Percentiles rank a stretch among this genome's conserved stretches.
Evolutionary conservation across 306 rosid species (phyloP).

Genomic region (Trichosanthes cucumerina): DNA sequence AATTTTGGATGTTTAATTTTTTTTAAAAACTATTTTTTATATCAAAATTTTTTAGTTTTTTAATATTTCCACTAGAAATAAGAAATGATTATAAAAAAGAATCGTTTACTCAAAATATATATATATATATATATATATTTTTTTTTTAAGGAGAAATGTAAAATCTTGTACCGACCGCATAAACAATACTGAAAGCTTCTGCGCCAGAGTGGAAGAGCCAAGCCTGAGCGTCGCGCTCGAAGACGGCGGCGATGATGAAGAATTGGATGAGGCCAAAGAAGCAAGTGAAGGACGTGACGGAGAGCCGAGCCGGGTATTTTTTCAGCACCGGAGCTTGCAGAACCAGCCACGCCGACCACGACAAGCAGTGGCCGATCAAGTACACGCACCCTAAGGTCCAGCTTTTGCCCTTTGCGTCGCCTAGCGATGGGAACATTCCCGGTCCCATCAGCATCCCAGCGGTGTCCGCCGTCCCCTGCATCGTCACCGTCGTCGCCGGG

Average conservation of each 20-base stretch:
- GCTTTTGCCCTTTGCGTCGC: conserved; percentile 70
- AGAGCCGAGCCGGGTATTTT: conserved; percentile 94
- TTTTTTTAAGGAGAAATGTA: too few relatives aligned
- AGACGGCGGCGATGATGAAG: conserved; percentile 42
- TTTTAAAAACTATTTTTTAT: too few relatives aligned
- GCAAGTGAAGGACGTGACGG: conserved; percentile 87
- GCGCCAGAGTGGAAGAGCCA: conserved; percentile 74
- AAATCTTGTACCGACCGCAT: conserved; percentile 46
- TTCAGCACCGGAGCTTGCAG: conserved; percentile 82
- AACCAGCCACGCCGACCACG: conserved; percentile 97
- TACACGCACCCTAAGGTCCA: conserved; percentile 89
- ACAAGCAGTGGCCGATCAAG: conserved; percentile 84
- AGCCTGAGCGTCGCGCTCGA: conserved; percentile 64
- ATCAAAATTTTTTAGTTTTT: too few relatives aligned
- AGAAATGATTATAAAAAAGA: too few relatives aligned
- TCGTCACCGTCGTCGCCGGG: conserved; percentile 18
- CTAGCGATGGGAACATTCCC: conserved; percentile 29
- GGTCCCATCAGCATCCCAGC: background rate
- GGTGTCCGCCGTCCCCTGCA: background rate
- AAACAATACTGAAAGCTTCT: conserved; percentile 72
- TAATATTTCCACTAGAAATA: too few relatives aligned
- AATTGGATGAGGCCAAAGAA: conserved; percentile 90
- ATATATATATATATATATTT: too few relatives aligned
- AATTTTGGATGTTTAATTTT: too few relatives aligned
- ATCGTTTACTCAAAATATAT: too few relatives aligned